These are phyloP conservation scores for Hypomontagnella monticulosa DNA, from an alignment of 495 filamentous ascomycete genomes.

Conservation along the genomic window DNA sequence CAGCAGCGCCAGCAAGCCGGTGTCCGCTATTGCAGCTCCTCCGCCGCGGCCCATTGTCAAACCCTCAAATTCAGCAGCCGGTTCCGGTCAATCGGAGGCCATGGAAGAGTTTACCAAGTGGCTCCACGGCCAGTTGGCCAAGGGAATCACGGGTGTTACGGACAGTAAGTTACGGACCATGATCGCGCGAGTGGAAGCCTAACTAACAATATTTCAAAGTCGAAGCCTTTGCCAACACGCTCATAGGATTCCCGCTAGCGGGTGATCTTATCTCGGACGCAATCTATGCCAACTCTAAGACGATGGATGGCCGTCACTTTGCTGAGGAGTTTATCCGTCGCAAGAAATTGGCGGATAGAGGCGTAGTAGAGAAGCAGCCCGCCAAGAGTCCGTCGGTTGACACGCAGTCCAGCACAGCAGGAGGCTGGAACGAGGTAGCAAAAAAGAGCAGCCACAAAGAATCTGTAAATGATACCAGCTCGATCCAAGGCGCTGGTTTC, in stretches of 20 bases:
- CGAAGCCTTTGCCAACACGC: slow-evolving; percentile 78
- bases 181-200: slow-evolving; percentile 59
- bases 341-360: slow-evolving; percentile 90
- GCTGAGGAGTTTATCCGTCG: slow-evolving; percentile 93
- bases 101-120: slow-evolving; percentile 94
- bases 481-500: slow-evolving; percentile 70
- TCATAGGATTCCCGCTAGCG: slow-evolving; percentile 79
- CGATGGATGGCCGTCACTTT: slow-evolving; percentile 90
- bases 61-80: slow-evolving; percentile 56
- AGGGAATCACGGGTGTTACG: slow-evolving; percentile 57
- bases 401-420: slow-evolving; percentile 59
- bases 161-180: slow-evolving; percentile 62
- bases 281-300: slow-evolving; percentile 84
- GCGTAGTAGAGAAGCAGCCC: slow-evolving; percentile 72
- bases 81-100: slow-evolving; percentile 62
- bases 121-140: slow-evolving; percentile 76
- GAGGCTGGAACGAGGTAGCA: slow-evolving; percentile 97
- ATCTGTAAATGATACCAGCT: slow-evolving; percentile 57
- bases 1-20: slow-evolving; percentile 59
- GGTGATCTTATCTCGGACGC: slow-evolving; percentile 84
- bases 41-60: slow-evolving; percentile 30
- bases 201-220: slow-evolving; percentile 63
- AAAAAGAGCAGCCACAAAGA: slow-evolving; percentile 76
- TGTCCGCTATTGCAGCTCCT: slow-evolving; percentile 20
- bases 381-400: slow-evolving; percentile 59